Percentiles rank a stretch among this genome's conserved stretches.
These are phyloP conservation scores for Fusarium bulbicola DNA, from an alignment of 2,329 filamentous ascomycete genomes.

Conservation along the genomic window DNA sequence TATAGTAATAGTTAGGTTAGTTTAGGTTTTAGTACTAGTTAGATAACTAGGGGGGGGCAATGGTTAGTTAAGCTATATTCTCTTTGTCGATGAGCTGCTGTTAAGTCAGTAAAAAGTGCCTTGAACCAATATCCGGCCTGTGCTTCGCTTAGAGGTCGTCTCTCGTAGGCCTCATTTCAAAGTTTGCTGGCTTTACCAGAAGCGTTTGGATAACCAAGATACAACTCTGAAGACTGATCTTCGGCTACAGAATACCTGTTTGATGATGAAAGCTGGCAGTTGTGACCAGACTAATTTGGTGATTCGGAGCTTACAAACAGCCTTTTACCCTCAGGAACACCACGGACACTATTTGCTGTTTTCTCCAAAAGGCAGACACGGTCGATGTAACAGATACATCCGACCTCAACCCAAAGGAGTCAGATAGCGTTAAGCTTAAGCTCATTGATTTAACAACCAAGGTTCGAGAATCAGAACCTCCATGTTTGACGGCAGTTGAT, in stretches of 20 bases:
- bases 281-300: background rate
- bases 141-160: conserved; percentile 6
- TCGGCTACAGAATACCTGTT: background rate
- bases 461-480: background rate
- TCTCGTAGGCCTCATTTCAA: background rate
- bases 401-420: background rate
- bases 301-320: background rate
- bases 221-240: background rate
- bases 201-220: background rate
- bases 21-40: too few species aligned
- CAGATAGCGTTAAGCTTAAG: background rate
- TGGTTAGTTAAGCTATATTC: too few species aligned
- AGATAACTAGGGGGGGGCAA: too few species aligned
- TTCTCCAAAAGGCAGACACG: background rate
- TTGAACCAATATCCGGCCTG: background rate
- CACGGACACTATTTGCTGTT: background rate
- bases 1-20: too few species aligned
- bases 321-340: background rate
- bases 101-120: conserved; percentile 1
- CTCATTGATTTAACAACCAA: background rate
- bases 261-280: background rate
- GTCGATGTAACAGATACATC: background rate
- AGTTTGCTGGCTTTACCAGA: background rate
- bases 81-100: background rate
- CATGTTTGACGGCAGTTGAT: background rate